Percentiles rank a stretch among this genome's conserved stretches.
Evolutionary conservation across 2,329 filamentous ascomycete genomes (phyloP).

Genomic region (Colletotrichum australisinense): DNA sequence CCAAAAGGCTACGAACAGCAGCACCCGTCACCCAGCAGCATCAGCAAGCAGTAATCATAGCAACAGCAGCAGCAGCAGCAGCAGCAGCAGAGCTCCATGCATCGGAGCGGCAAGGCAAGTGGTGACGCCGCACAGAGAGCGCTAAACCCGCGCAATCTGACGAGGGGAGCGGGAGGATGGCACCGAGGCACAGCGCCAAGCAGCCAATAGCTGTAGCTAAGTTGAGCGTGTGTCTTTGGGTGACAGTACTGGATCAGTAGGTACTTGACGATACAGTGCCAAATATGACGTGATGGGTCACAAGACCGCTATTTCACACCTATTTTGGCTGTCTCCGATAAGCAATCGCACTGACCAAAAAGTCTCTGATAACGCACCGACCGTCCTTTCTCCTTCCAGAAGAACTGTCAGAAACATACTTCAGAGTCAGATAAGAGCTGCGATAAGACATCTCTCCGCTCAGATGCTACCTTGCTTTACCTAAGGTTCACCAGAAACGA

Average conservation of each 20-base stretch:
- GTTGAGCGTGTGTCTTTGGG: neutral
- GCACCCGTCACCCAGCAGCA: neutral
- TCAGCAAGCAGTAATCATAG: neutral
- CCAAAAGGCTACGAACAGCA: neutral
- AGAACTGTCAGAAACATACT: neutral
- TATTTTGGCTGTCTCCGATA: neutral
- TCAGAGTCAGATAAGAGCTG: conserved; percentile 13
- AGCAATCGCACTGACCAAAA: conserved; percentile 2
- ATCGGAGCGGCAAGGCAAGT: conserved; percentile 13
- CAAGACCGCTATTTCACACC: neutral
- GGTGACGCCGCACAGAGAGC: conserved; percentile 5
- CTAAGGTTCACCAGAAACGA: neutral
- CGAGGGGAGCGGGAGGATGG: neutral
- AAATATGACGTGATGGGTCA: neutral
- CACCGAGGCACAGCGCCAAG: neutral
- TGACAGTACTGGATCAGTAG: neutral
- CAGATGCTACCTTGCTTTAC: neutral
- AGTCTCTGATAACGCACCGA: neutral
- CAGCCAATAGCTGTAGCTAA: neutral
- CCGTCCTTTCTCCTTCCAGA: neutral
- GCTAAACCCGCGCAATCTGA: conserved; percentile 15
- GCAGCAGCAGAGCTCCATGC: conserved; percentile 9
- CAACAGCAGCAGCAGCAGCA: neutral
- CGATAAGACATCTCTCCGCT: conserved; percentile 1
- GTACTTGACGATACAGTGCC: conserved; percentile 1